Evolutionary conservation across 2,329 filamentous ascomycete genomes (phyloP).

Genomic region (Aspergillus transmontanensis): DNA sequence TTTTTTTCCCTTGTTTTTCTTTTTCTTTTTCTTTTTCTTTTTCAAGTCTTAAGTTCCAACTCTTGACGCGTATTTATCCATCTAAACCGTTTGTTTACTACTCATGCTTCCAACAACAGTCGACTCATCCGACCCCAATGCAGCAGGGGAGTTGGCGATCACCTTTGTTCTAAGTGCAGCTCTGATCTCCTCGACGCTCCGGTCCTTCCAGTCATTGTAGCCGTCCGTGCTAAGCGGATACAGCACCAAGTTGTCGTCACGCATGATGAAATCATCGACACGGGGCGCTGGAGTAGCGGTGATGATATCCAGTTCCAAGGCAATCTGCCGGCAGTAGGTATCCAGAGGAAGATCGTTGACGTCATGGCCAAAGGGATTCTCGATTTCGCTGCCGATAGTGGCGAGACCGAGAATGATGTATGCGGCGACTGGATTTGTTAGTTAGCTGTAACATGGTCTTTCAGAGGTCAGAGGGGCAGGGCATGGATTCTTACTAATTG

Average conservation of each 20-base stretch:
- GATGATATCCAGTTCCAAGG: slow-evolving; percentile 73
- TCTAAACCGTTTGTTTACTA: slow-evolving; percentile 26
- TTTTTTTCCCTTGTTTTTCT: slow-evolving; percentile 11
- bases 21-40: slow-evolving; percentile 18
- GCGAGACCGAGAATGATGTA: slow-evolving; percentile 83
- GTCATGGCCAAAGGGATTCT: slow-evolving; percentile 82
- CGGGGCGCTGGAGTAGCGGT: slow-evolving; percentile 59
- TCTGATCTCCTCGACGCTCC: slow-evolving; percentile 51
- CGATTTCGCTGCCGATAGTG: slow-evolving; percentile 77
- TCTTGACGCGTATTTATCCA: not conserved
- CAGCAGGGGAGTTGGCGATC: slow-evolving; percentile 22
- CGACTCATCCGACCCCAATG: slow-evolving; percentile 24
- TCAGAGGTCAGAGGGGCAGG: too few species aligned
- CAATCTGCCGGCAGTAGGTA: slow-evolving; percentile 73
- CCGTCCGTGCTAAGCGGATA: slow-evolving; percentile 47
- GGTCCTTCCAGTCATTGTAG: slow-evolving; percentile 52
- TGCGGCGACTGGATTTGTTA: slow-evolving; percentile 55
- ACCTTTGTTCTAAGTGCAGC: slow-evolving; percentile 44
- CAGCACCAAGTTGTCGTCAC: slow-evolving; percentile 40
- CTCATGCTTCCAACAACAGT: slow-evolving; percentile 24
- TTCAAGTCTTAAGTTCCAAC: not conserved
- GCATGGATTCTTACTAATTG: slow-evolving; percentile 49
- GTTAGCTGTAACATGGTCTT: not conserved
- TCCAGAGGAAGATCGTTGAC: slow-evolving; percentile 82
- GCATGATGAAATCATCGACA: slow-evolving; percentile 50